Evolutionary conservation across 208 protist species (phyloP).

Genomic region (Acanthamoeba lugdunensis): DNA sequence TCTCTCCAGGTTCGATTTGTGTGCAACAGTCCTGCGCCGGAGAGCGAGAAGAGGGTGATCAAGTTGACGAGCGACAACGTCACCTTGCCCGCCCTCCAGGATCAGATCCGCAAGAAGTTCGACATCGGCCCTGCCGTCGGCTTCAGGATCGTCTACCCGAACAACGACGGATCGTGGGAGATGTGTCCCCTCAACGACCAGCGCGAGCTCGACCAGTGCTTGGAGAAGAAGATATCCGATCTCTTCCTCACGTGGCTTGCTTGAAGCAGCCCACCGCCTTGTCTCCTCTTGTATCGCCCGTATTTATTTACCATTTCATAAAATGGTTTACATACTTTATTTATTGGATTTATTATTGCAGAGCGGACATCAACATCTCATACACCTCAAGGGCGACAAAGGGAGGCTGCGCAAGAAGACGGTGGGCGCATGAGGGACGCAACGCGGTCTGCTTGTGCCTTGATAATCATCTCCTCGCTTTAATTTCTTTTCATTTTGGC

Average conservation of each 20-base stretch:
- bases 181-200: conserved; percentile 42
- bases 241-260: conserved; percentile 32
- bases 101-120: conserved; percentile 47
- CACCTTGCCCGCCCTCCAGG: conserved; percentile 4
- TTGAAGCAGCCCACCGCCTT: neutral
- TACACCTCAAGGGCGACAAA: too few species aligned
- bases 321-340: too few species aligned
- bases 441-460: too few species aligned
- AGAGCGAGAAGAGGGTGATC: conserved; percentile 36
- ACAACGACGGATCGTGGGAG: conserved; percentile 44
- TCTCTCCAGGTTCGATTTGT: conserved; percentile 11
- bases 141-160: conserved; percentile 32
- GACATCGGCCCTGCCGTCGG: conserved; percentile 10
- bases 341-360: too few species aligned
- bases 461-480: too few species aligned
- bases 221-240: conserved; percentile 26
- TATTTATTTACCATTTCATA: too few species aligned
- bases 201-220: neutral
- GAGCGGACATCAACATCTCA: too few species aligned
- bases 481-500: too few species aligned
- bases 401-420: too few species aligned
- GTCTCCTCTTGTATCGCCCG: too few species aligned
- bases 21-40: neutral
- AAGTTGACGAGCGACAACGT: conserved; percentile 13
- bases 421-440: too few species aligned